phyloP scores from a whole-genome alignment of 2,329 filamentous ascomycete species.

The Xenoacremonium recifei region DNA sequence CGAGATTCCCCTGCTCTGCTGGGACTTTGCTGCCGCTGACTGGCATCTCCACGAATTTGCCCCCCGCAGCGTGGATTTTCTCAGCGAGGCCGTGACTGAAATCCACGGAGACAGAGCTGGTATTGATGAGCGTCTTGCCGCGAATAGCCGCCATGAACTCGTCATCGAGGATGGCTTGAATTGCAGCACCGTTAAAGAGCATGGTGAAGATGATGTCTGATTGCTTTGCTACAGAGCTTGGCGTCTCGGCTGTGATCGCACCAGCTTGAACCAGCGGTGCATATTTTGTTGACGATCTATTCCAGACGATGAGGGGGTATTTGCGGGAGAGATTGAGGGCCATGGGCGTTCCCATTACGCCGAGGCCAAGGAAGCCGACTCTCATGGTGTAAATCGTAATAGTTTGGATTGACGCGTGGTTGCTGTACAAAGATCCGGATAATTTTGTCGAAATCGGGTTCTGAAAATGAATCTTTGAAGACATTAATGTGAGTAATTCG shows the following conservation, averaged over 20 bases:
- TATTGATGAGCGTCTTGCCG: slow-evolving; percentile 32
- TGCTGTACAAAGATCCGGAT: too few species aligned
- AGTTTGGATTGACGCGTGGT: too few species aligned
- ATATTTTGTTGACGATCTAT: slow-evolving; percentile 28
- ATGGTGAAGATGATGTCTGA: slow-evolving; percentile 31
- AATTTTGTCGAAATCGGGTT: too few species aligned
- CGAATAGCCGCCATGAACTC: slow-evolving; percentile 22
- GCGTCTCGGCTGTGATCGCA: slow-evolving; percentile 21
- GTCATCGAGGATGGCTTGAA: slow-evolving; percentile 20
- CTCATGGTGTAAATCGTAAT: slow-evolving; percentile 11
- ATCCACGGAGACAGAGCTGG: slow-evolving; percentile 26
- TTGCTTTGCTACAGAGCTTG: slow-evolving; percentile 20
- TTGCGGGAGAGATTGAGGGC: slow-evolving; percentile 28
- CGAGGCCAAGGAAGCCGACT: slow-evolving; percentile 31
- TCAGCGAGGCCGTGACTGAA: slow-evolving; percentile 22
- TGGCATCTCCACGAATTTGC: slow-evolving; percentile 33
- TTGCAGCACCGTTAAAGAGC: slow-evolving; percentile 27
- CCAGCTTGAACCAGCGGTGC: slow-evolving; percentile 16
- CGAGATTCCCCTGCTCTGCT: slow-evolving; percentile 30
- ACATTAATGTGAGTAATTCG: too few species aligned
- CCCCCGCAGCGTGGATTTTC: slow-evolving; percentile 22
- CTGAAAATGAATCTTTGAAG: too few species aligned
- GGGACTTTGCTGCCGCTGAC: slow-evolving; percentile 34
- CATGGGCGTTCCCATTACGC: slow-evolving; percentile 34
- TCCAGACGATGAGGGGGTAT: slow-evolving; percentile 30